Conservation (phyloP, 2,329 filamentous ascomycete species). For the Alternaria burnsii region DNA sequence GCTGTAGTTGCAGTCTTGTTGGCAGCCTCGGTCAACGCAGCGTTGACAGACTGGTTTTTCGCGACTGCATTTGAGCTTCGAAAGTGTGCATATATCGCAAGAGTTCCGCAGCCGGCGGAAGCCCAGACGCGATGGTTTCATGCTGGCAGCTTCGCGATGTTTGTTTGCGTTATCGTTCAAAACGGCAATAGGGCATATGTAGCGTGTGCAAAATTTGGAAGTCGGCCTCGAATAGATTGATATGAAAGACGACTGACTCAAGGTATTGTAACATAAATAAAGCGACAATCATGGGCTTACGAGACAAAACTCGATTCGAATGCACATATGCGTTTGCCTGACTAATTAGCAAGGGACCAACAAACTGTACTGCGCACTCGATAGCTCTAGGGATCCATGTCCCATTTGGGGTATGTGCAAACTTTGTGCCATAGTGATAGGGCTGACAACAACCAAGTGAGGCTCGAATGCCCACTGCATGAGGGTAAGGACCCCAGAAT, state of each 20-base stretch:
- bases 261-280: not conserved
- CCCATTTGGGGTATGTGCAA: not conserved
- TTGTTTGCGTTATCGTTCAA: not conserved
- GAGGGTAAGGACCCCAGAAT: not conserved
- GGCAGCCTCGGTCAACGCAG: constrained; percentile 3
- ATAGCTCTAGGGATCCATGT: not conserved
- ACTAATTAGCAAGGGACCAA: not conserved
- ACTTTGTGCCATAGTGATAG: not conserved
- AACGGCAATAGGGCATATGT: not conserved
- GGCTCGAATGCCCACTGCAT: not conserved
- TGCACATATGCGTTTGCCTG: not conserved
- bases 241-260: not conserved
- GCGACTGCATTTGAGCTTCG: constrained; percentile 3
- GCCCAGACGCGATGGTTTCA: not conserved
- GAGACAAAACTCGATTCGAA: not conserved
- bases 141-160: not conserved
- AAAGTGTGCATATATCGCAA: constrained; percentile 1
- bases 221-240: not conserved
- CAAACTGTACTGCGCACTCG: not conserved
- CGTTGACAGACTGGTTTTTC: constrained; percentile 2
- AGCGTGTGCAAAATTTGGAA: not conserved
- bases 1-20: constrained; percentile 1
- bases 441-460: not conserved
- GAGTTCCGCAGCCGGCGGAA: constrained; percentile 1
- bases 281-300: not conserved